Percentiles rank a stretch among this genome's conserved stretches.
These are phyloP conservation scores for Firmiana major DNA, from an alignment of 345 rosid species.

Conservation along the genomic window DNA sequence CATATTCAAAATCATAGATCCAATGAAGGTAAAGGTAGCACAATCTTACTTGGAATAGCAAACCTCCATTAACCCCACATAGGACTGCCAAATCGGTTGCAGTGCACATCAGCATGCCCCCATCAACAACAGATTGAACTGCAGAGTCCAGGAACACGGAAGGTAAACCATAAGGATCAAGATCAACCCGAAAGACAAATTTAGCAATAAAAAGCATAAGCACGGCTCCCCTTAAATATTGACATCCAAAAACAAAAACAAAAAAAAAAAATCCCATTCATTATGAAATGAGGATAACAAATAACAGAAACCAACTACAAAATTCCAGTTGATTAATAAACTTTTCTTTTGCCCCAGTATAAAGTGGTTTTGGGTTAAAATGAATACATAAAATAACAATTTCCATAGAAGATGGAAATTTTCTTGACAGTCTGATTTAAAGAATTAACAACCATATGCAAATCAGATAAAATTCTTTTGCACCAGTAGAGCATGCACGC, in stretches of 20 bases:
- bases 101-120: slow-evolving; percentile 96
- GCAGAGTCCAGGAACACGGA: slow-evolving; percentile 95
- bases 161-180: slow-evolving; percentile 98
- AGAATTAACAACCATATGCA: not conserved
- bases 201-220: slow-evolving; percentile 7
- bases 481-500: not conserved
- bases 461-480: not conserved
- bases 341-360: not conserved
- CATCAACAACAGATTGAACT: slow-evolving; percentile 90
- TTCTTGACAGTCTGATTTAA: not conserved
- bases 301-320: not conserved
- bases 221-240: not conserved
- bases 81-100: slow-evolving; percentile 99
- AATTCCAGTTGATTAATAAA: not conserved
- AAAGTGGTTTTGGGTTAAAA: not conserved
- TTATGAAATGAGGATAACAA: not conserved
- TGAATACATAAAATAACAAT: slow-evolving; percentile 1
- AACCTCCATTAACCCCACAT: slow-evolving; percentile 94
- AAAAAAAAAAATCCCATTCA: not conserved
- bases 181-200: slow-evolving; percentile 76
- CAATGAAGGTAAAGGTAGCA: slow-evolving; percentile 11
- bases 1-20: slow-evolving; percentile 7
- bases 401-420: not conserved
- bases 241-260: not conserved
- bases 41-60: slow-evolving; percentile 97